Evolutionary conservation across 2,329 filamentous ascomycete genomes (phyloP).

Genomic region (Anthostomella pinea): DNA sequence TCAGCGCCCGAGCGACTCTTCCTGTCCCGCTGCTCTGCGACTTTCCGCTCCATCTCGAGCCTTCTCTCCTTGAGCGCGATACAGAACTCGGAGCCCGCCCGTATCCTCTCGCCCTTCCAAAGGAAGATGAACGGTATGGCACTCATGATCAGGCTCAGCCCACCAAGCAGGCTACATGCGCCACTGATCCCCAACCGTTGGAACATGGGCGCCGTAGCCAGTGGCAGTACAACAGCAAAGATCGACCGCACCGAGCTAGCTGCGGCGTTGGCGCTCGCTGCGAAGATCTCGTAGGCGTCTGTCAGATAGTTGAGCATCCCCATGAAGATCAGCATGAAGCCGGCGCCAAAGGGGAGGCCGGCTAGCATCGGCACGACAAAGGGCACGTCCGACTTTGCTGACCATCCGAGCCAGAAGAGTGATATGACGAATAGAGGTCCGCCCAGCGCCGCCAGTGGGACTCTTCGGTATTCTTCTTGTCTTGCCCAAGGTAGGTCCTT

Average conservation of each 20-base stretch:
- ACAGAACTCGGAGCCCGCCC: constrained; percentile 59
- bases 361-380: constrained; percentile 58
- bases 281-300: constrained; percentile 66
- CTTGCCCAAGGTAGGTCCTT: constrained; percentile 54
- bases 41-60: constrained; percentile 41
- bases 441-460: constrained; percentile 69
- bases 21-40: constrained; percentile 33
- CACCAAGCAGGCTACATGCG: constrained; percentile 52
- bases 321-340: constrained; percentile 62
- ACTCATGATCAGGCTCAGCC: constrained; percentile 49
- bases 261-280: constrained; percentile 54
- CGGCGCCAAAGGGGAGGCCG: constrained; percentile 59
- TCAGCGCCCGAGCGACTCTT: constrained; percentile 8
- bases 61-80: constrained; percentile 54
- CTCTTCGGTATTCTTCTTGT: constrained; percentile 63
- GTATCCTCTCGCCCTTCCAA: constrained; percentile 53
- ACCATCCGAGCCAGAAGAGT: constrained; percentile 63
- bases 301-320: constrained; percentile 60
- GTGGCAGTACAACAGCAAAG: constrained; percentile 54
- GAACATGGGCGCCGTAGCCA: constrained; percentile 53
- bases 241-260: constrained; percentile 48
- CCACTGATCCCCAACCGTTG: constrained; percentile 43
- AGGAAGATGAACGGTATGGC: constrained; percentile 51
- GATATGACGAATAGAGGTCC: constrained; percentile 60
- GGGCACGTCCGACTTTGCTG: constrained; percentile 43